Base-by-base conservation (phyloP, 2,329 filamentous ascomycete species). In the Trichophyton equinum region DNA sequence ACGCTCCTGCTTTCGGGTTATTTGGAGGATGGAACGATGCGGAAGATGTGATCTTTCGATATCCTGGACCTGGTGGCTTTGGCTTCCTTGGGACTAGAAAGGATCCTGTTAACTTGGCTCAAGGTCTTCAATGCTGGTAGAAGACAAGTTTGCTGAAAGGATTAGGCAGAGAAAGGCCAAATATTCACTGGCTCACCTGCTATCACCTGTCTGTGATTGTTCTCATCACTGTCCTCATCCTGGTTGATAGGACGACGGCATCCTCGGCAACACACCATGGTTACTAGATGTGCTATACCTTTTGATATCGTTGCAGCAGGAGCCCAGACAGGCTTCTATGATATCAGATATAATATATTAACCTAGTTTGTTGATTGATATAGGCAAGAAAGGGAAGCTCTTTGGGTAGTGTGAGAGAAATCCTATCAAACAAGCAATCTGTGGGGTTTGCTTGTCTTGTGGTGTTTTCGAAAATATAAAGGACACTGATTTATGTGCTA, bases 261-360 rank as follows among this genome's bases (percentile, higher is more conserved):
- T 55, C 2, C 51, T 55, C 27, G 51, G 51, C 51, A 55, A 55
- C 51, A 55, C 51, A 55, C 30, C 51, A 55, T 55, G n/a, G 25
- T 36, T 18, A n/a, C 27, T n/a, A 38, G 27, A n/a, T 51, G 11
- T 51, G 22, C 8, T 51, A 11, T 47, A 25, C 1, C n/a, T 22
- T 11, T 9, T 47, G 20, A 18, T 22, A 11, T 1, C 18, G 9
- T 55, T 15, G n/a, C 51, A n/a, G 9, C 13, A n/a, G n/a, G 36
- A 30, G 13, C 27, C 4, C 7, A 13, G 15, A 15, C 25, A 7
- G 25, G 33, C 27, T 18, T n/a, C 11, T 53, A 22, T 53, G 27
- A 30, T 53, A 30, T 22, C 15, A 33, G 30, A 20, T 55, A 55
- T 55, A 8, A 8, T 55, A 36, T 55, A 22, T 27, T 11, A 15